Base-by-base conservation (phyloP, 441 rosid genomes). In the Rhodomyrtus psidioides region DNA sequence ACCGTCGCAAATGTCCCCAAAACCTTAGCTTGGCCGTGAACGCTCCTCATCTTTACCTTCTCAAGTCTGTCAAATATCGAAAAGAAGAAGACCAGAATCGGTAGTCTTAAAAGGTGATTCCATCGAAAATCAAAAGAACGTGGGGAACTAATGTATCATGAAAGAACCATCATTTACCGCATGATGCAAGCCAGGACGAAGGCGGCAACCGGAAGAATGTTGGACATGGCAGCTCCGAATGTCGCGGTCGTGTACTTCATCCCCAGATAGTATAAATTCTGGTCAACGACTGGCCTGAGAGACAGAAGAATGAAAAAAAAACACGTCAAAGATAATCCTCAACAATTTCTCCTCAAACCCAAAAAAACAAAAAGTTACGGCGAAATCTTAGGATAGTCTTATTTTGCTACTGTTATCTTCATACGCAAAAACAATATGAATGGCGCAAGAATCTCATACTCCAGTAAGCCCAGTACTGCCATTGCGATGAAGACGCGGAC, bases 121-220 rank as follows among this genome's bases (percentile, higher is more conserved):
- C 56, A 54, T 17, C 4, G 10, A 55, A 55, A 55, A 55, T 19
- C 56, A 55, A 55, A 55, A 55, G 56, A 19, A 55, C 2, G 10
- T 55, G 56, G 6, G 34, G 19, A 55, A 6, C 26, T 4, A 21
- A 55, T 3, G 21, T 55, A 55, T 55, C 6, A 56, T 56, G 23
- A 56, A 54, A 56, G 58, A 23, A 23, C 5, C n/a, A 23, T 9
- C 13, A 56, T 4, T 81, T 83, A 85, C 88, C 86, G 53, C n/a
- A 81, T 53, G 42, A 89, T 81, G 75, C 85, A 85, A 82, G 86
- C 90, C 88, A 87, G 24, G 24, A 84, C 30, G 21, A 89, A 87
- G 28, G 89, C 81, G 16, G 87, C 44, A 51, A 87, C 88, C 26
- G 90, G 91, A 46, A 88, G 88, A 55, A 89, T 19, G 53, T 89